Base-by-base conservation (phyloP, 2,329 filamentous ascomycete species). In the Paradendryphiella salina region DNA sequence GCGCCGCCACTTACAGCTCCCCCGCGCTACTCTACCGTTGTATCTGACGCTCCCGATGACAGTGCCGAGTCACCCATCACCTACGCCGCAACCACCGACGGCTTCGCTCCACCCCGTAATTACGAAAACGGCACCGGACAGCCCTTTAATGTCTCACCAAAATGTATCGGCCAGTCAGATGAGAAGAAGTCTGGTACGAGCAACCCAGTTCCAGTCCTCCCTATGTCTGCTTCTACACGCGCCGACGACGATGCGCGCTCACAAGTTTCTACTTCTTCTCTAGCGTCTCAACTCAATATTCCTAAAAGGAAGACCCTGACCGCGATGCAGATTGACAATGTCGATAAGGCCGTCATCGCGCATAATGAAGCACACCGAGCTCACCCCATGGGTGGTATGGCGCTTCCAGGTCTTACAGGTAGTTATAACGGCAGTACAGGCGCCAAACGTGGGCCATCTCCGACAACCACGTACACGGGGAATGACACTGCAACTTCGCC, bases 301-400 rank as follows among this genome's bases (percentile, higher is more conserved):
- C 74, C 75, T 26, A 76, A 77, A 56, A 72, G 74, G 56, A 77
- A 76, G 69, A 69, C 73, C 63, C 67, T 77, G 71, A 75, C 73
- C 56, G 57, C 67, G 60, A 71, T 70, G 66, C 73, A 75, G 72
- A 67, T 73, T 66, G 64, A 70, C 56, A 73, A 73, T 49, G 70
- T 63, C 54, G 70, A 64, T 44, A 64, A 59, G 38, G 58, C 52
- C 46, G 59, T 60, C 45, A 52, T 57, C 21, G 61, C 58, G 48
- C 55, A 59, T 33, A 52, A 63, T 33, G 54, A 59, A 38, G 51
- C 50, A 18, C 40, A 54, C 28, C 52, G 33, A 53, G 21, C 26
- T 34, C 51, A 51, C 32, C n/a, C 54, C 34, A n/a, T 54, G 53
- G 56, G 53, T 15, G 59, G 54, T 2, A 59, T 62, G 50, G 60